Conservation (phyloP, 768 basidiomycete species). For the Naganishia friedmannii region DNA sequence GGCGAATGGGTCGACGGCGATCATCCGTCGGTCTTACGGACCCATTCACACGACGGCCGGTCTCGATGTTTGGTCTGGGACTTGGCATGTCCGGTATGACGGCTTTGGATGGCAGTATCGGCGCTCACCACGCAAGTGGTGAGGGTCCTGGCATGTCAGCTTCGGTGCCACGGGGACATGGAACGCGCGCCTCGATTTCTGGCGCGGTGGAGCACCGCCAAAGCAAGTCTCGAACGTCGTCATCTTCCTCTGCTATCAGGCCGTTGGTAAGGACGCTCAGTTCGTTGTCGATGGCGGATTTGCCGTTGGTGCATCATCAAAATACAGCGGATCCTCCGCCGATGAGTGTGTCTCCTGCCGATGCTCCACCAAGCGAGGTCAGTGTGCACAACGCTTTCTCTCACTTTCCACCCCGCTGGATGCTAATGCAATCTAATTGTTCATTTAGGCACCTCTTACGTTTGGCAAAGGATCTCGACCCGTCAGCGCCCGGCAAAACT, state of each 20-base stretch:
- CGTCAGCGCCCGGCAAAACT: not conserved
- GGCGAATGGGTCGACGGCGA: slow-evolving; percentile 13
- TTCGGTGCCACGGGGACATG: slow-evolving; percentile 21
- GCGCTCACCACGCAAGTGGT: not conserved
- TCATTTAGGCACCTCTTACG: not conserved
- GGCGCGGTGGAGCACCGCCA: slow-evolving; percentile 13
- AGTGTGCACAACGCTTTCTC: not conserved
- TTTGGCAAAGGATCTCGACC: slow-evolving; percentile 18
- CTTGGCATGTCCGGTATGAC: slow-evolving; percentile 30
- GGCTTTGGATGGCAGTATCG: slow-evolving; percentile 16
- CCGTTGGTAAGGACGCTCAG: slow-evolving; percentile 39
- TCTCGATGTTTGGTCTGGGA: slow-evolving; percentile 27
- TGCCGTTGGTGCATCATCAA: slow-evolving; percentile 18
- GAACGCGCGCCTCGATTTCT: slow-evolving; percentile 30
- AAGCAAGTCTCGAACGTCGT: slow-evolving; percentile 24
- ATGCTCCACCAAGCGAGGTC: slow-evolving; percentile 44
- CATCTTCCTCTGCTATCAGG: slow-evolving; percentile 28
- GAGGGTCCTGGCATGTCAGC: not conserved
- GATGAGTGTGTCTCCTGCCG: slow-evolving; percentile 43
- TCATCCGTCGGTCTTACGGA: slow-evolving; percentile 22
- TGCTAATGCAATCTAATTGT: too few relatives aligned
- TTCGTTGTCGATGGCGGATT: slow-evolving; percentile 34
- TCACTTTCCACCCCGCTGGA: too few relatives aligned
- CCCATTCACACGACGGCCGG: slow-evolving; percentile 25
- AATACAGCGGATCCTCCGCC: slow-evolving; percentile 34